phyloP scores from a whole-genome alignment of 768 basidiomycete species.

The Suillus bovinus region DNA sequence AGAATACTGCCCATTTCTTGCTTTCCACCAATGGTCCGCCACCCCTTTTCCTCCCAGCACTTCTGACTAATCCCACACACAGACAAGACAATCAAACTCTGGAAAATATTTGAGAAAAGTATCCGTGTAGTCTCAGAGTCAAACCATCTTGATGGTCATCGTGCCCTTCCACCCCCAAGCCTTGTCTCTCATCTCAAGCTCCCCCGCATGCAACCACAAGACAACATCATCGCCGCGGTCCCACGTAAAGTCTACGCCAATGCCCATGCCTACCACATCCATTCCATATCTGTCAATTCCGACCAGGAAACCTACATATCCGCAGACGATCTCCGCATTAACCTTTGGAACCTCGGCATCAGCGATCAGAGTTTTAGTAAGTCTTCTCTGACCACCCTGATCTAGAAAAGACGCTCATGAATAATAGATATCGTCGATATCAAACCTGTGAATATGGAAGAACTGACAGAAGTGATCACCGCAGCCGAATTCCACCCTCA shows the following conservation, averaged over 20 bases:
- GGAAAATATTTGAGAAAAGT: conserved; percentile 99
- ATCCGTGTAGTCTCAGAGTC: conserved; percentile 96
- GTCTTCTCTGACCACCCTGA: conserved; percentile 33
- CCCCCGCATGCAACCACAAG: conserved; percentile 91
- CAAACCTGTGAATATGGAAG: conserved; percentile 99
- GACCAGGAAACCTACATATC: conserved; percentile 99
- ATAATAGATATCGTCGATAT: conserved; percentile 95
- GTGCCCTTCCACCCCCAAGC: conserved; percentile 63
- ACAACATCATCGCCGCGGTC: conserved; percentile 97
- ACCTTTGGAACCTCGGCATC: conserved; percentile 98
- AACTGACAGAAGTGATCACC: conserved; percentile 99
- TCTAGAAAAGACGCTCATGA: neutral
- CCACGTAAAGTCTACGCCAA: conserved; percentile 99
- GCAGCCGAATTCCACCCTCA: conserved; percentile 98
- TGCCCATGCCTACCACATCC: conserved; percentile 99
- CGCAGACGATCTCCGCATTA: conserved; percentile 97
- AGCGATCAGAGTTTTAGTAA: conserved; percentile 98
- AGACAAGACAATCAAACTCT: conserved; percentile 99
- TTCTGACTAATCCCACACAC: conserved; percentile 11
- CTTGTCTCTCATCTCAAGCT: conserved; percentile 67
- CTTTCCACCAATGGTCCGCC: conserved; percentile 91
- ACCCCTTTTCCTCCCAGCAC: conserved; percentile 6
- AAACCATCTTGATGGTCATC: conserved; percentile 84
- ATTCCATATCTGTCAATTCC: conserved; percentile 98
- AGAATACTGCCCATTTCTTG: conserved; percentile 96